Conservation (phyloP, 2,329 filamentous ascomycete genomes). For the Sarocladium oryzae region DNA sequence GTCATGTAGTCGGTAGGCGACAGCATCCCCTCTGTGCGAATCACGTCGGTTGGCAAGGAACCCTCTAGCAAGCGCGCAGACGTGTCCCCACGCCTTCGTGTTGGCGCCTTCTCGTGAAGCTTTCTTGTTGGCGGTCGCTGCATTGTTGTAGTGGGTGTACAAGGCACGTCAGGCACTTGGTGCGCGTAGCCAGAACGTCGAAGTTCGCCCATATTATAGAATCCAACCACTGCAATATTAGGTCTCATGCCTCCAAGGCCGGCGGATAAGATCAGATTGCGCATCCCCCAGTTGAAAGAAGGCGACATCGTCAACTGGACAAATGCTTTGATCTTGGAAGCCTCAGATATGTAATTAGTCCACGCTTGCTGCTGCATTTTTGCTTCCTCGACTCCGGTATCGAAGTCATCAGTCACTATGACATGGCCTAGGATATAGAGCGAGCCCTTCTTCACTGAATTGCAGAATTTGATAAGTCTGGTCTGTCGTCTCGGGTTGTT, state of each 20-base stretch:
- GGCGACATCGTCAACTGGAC: constrained; percentile 82
- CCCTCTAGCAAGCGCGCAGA: constrained; percentile 50
- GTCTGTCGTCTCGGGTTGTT: constrained; percentile 78
- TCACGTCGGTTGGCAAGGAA: constrained; percentile 61
- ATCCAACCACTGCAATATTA: constrained; percentile 77
- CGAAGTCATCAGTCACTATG: constrained; percentile 79
- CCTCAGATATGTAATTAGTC: constrained; percentile 79
- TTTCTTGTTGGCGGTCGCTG: constrained; percentile 23
- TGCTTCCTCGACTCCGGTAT: constrained; percentile 70
- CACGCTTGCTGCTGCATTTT: constrained; percentile 74
- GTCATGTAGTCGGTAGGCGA: constrained; percentile 70
- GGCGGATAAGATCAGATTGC: constrained; percentile 75
- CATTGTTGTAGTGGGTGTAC: constrained; percentile 28
- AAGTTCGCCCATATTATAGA: constrained; percentile 74
- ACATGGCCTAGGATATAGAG: constrained; percentile 83
- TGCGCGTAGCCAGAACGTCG: constrained; percentile 51
- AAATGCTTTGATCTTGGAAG: constrained; percentile 81
- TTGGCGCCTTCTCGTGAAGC: constrained; percentile 23
- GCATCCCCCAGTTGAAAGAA: constrained; percentile 74
- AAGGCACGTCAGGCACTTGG: constrained; percentile 45
- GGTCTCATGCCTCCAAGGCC: constrained; percentile 83
- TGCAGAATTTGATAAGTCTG: constrained; percentile 83
- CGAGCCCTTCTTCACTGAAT: constrained; percentile 81
- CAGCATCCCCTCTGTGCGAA: constrained; percentile 62
- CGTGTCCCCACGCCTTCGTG: constrained; percentile 44